A percentile compares a stretch with the other conserved stretches of the same genome.
phyloP scores from a whole-genome alignment of 495 filamentous ascomycete genomes.

The Daldinia concentrica region DNA sequence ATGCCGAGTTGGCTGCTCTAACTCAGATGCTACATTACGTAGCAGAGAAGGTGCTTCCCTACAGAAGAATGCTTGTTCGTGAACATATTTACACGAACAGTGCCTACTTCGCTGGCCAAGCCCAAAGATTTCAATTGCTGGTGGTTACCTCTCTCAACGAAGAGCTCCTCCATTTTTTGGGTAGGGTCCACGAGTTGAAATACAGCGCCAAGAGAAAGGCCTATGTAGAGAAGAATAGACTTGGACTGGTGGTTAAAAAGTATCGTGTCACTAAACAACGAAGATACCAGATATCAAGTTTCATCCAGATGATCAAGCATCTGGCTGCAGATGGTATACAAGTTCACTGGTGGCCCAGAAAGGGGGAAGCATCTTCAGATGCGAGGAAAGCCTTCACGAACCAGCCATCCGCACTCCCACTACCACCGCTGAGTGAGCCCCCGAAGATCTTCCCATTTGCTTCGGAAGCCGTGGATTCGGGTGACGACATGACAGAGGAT shows the following conservation, averaged over 20 bases:
- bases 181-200: conserved; percentile 3
- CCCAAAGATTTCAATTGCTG: conserved; percentile 11
- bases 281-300: conserved; percentile 1
- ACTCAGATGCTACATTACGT: neutral
- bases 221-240: neutral
- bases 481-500: neutral
- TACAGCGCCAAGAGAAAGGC: conserved; percentile 3
- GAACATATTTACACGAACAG: conserved; percentile 16
- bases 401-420: neutral
- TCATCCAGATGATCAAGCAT: neutral
- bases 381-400: conserved; percentile 11
- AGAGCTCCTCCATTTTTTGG: conserved; percentile 3
- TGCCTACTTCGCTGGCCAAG: conserved; percentile 21
- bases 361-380: neutral
- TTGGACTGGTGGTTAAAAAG: neutral
- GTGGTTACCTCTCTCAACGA: neutral
- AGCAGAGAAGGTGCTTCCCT: conserved; percentile 1
- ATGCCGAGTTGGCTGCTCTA: conserved; percentile 9
- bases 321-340: conserved; percentile 17
- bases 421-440: neutral
- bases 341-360: neutral
- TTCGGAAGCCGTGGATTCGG: neutral
- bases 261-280: conserved; percentile 24
- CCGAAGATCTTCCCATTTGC: neutral
- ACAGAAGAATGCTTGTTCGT: neutral